phyloP scores from a whole-genome alignment of 139 green algal species.

The Desmodesmus armatus region DNA sequence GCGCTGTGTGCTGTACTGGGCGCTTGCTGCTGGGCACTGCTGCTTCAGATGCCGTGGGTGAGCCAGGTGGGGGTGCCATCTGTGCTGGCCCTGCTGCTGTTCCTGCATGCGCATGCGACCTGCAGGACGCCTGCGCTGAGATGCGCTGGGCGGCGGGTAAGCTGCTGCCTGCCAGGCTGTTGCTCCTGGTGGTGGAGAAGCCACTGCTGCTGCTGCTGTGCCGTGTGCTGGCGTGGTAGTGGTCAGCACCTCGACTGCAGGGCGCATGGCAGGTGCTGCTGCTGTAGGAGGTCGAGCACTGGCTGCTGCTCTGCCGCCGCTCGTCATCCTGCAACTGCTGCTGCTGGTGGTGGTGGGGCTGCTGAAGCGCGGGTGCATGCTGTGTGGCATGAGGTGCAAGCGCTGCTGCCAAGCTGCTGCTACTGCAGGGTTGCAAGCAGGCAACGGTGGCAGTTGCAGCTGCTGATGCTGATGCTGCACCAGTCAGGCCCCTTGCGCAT shows the following conservation, averaged over 20 bases:
- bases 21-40: neutral
- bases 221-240: too few species aligned
- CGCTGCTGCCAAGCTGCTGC: neutral
- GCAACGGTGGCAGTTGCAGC: too few species aligned
- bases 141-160: neutral
- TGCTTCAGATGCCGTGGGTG: neutral
- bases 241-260: too few species aligned
- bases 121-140: neutral
- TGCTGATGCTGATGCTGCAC: too few species aligned
- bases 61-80: neutral
- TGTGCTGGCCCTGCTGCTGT: neutral
- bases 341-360: neutral
- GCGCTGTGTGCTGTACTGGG: neutral
- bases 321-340: neutral
- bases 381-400: neutral
- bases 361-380: neutral
- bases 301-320: neutral
- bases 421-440: neutral
- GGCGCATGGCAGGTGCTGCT: neutral
- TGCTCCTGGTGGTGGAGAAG: neutral
- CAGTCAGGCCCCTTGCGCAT: too few species aligned
- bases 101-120: neutral
- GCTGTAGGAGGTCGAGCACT: neutral
- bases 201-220: slow-evolving; percentile 1
- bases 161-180: neutral